Evolutionary conservation across 148 eudicot species (phyloP).

Genomic region (Beta vulgaris): DNA sequence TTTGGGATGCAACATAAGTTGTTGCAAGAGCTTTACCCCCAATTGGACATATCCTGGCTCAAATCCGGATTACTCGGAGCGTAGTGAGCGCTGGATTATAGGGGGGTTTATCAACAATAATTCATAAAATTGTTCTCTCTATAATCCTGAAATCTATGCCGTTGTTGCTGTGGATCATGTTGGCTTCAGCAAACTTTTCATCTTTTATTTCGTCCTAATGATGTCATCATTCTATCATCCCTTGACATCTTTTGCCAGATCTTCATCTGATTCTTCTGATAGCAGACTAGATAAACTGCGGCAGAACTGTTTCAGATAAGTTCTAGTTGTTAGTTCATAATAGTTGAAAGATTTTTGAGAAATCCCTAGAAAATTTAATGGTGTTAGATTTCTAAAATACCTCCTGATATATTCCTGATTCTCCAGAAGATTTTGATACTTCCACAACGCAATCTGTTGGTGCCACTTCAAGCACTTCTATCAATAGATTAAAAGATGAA

Average conservation of each 20-base stretch:
- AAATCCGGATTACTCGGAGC: no score
- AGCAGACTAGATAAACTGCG: slow-evolving; percentile 44
- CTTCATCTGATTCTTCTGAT: slow-evolving; percentile 28
- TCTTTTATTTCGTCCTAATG: slow-evolving; percentile 6
- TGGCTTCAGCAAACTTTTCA: no score
- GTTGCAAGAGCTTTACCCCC: no score
- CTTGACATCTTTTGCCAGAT: slow-evolving; percentile 17
- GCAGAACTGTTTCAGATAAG: slow-evolving; percentile 47
- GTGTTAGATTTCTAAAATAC: slow-evolving; percentile 16
- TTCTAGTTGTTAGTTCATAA: slow-evolving; percentile 8
- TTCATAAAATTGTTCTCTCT: no score
- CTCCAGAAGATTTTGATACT: slow-evolving; percentile 47
- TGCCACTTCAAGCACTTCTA: slow-evolving; percentile 54
- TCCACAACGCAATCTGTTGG: slow-evolving; percentile 53
- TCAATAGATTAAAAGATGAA: slow-evolving; percentile 44
- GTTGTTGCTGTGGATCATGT: no score
- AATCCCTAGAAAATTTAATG: background rate
- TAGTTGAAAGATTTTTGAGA: background rate
- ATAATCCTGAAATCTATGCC: no score
- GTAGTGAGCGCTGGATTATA: no score
- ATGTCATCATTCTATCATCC: background rate
- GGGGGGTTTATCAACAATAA: no score
- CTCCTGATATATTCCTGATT: slow-evolving; percentile 40
- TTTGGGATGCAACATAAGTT: no score
- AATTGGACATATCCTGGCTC: no score